A percentile compares a stretch with the other conserved stretches of the same genome.
Conservation (phyloP, 345 rosid species). For the Gossypium ekmanianum region DNA sequence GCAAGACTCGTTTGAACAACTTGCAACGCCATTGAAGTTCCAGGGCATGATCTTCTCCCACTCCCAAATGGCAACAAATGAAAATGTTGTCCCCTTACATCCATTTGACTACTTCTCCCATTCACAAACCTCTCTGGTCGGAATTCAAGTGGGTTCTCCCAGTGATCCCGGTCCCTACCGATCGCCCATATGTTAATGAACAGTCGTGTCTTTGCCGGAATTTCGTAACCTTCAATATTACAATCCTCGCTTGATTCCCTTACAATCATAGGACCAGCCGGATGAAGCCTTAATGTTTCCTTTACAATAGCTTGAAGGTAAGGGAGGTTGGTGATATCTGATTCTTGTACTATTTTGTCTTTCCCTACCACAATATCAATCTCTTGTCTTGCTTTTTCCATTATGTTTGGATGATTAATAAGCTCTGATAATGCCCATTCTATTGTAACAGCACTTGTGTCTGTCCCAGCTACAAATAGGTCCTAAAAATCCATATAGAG, state of each 20-base stretch:
- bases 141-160: conserved; percentile 61
- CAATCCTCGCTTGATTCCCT: conserved; percentile 49
- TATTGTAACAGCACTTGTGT: conserved; percentile 46
- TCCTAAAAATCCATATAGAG: conserved; percentile 30
- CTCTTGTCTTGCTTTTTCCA: conserved; percentile 51
- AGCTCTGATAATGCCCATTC: conserved; percentile 75
- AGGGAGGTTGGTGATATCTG: conserved; percentile 55
- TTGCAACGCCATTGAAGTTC: conserved; percentile 47
- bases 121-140: conserved; percentile 55
- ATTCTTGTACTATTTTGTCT: conserved; percentile 50
- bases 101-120: conserved; percentile 27
- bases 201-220: conserved; percentile 49
- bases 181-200: conserved; percentile 53
- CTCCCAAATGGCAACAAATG: conserved; percentile 62
- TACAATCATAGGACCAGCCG: conserved; percentile 54
- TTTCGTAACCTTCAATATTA: conserved; percentile 34
- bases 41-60: conserved; percentile 70
- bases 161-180: conserved; percentile 50
- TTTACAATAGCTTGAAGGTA: conserved; percentile 57
- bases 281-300: conserved; percentile 75
- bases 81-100: conserved; percentile 45
- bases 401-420: conserved; percentile 46
- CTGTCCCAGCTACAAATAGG: conserved; percentile 63
- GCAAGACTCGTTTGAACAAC: conserved; percentile 40
- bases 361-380: conserved; percentile 39